Base-by-base conservation (phyloP, 2,329 filamentous ascomycete genomes). In the Pseudogymnoascus sp. region DNA sequence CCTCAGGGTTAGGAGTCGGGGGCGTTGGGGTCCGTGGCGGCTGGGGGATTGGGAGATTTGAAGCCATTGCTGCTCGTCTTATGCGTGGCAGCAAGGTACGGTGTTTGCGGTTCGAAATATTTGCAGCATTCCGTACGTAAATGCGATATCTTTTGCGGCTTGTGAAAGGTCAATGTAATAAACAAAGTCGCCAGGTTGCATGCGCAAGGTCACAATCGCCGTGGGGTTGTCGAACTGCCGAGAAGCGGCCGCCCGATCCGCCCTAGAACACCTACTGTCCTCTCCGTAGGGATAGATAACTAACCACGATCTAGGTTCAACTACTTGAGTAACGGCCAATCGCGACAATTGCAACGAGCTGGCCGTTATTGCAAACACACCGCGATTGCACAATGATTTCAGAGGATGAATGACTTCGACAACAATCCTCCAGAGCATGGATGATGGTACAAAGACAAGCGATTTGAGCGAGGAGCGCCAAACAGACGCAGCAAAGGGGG, bases 1-100 rank as follows among this genome's bases (percentile, higher is more conserved):
- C 37, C 62, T 80, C 78, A n/a, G 71, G 70, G 60, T 74, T 72
- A 65, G 76, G 72, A 70, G 82, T 79, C 67, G 85, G 85, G 68
- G 86, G 86, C 69, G 86, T 87, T 11, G 85, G 85, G 33, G 86
- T 87, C 68, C 83, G 80, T 63, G 86, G 85, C 65, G 84, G 85
- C 44, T 81, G 74, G 64, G 83, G 83, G 66, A 85, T 79, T 61
- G 84, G 82, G 67, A 84, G 78, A 68, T 78, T 78, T 64, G 83
- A 80, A 66, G 83, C 83, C 86, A 88, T 89, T 61, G 37, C 59
- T 60, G 59, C 33, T 42, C 33, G 37, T 60, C 59, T 42, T 60
- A 38, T 31, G 19, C 33, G 59, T 60, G 33, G 50, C 50, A 56
- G 50, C 50, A 56, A 56, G 50, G 50, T 33, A 19, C 50, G 10